A percentile compares a stretch with the other conserved stretches of the same genome.
phyloP scores from a whole-genome alignment of 768 basidiomycete genomes.

The Xerocomus spinulosus region DNA sequence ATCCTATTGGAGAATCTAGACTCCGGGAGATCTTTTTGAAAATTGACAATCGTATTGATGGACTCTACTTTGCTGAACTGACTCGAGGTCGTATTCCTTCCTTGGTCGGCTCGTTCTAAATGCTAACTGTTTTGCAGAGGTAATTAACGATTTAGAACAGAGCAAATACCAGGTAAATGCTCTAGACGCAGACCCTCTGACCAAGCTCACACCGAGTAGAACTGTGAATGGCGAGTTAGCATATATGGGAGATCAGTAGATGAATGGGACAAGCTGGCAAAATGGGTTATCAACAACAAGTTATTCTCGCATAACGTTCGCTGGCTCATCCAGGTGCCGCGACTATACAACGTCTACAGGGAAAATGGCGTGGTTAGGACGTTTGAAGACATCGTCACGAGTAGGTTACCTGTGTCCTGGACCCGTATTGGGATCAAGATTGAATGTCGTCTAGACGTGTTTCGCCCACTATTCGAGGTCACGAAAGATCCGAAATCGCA shows the following conservation, averaged over 20 bases:
- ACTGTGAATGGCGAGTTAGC: slow-evolving; percentile 95
- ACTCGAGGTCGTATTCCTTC: slow-evolving; percentile 62
- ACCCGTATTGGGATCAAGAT: background rate
- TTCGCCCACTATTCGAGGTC: slow-evolving; percentile 91
- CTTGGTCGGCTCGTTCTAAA: background rate
- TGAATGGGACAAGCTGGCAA: slow-evolving; percentile 98
- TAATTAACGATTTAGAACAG: slow-evolving; percentile 97
- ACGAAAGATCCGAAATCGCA: slow-evolving; percentile 86
- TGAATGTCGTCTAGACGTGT: slow-evolving; percentile 60
- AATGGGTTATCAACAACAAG: slow-evolving; percentile 94
- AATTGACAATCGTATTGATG: slow-evolving; percentile 92
- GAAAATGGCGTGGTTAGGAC: slow-evolving; percentile 75
- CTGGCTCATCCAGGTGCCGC: slow-evolving; percentile 95
- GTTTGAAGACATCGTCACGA: slow-evolving; percentile 87
- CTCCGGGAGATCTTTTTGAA: slow-evolving; percentile 97
- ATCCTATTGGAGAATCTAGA: slow-evolving; percentile 92
- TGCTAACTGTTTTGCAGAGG: slow-evolving; percentile 48
- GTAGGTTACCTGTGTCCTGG: slow-evolving; percentile 44
- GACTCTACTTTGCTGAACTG: slow-evolving; percentile 90
- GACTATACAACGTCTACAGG: slow-evolving; percentile 94
- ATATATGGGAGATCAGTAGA: slow-evolving; percentile 79
- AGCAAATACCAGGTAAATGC: slow-evolving; percentile 88
- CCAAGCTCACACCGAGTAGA: slow-evolving; percentile 39
- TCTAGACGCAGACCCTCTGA: background rate
- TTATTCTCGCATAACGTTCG: slow-evolving; percentile 95